Evolutionary conservation across 2,329 filamentous ascomycete genomes (phyloP).

Genomic region (Fonsecaea monophora): DNA sequence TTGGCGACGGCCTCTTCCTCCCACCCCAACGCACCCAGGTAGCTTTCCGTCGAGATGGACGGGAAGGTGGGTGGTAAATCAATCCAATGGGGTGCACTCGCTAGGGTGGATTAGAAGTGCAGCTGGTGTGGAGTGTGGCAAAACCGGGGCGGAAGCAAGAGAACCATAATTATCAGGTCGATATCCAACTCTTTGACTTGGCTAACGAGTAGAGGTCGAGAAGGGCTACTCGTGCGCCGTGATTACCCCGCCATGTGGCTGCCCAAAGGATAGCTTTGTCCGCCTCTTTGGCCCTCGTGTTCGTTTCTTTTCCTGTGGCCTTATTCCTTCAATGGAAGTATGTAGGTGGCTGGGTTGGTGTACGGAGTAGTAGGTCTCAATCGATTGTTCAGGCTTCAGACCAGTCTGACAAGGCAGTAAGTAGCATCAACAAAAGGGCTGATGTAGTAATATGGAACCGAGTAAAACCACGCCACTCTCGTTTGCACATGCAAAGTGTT

Average conservation of each 20-base stretch:
- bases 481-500: neutral
- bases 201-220: neutral
- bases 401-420: neutral
- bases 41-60: neutral
- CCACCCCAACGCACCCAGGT: neutral
- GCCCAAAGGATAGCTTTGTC: neutral
- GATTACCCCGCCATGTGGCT: slow-evolving; percentile 11
- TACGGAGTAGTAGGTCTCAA: neutral
- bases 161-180: slow-evolving; percentile 7
- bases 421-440: neutral
- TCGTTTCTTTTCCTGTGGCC: neutral
- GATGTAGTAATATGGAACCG: neutral
- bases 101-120: neutral
- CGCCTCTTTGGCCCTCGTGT: neutral
- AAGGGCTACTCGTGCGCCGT: neutral
- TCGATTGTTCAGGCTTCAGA: neutral
- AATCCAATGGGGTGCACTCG: slow-evolving; percentile 9
- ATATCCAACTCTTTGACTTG: neutral
- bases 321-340: neutral
- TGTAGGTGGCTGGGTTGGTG: neutral
- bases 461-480: slow-evolving; percentile 1
- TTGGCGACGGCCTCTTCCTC: neutral
- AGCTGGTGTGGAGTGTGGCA: neutral
- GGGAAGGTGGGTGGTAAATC: neutral
- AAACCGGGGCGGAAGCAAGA: neutral